Evolutionary conservation across 495 filamentous ascomycete species (phyloP).

Genomic region (Trichocladium antarcticum): DNA sequence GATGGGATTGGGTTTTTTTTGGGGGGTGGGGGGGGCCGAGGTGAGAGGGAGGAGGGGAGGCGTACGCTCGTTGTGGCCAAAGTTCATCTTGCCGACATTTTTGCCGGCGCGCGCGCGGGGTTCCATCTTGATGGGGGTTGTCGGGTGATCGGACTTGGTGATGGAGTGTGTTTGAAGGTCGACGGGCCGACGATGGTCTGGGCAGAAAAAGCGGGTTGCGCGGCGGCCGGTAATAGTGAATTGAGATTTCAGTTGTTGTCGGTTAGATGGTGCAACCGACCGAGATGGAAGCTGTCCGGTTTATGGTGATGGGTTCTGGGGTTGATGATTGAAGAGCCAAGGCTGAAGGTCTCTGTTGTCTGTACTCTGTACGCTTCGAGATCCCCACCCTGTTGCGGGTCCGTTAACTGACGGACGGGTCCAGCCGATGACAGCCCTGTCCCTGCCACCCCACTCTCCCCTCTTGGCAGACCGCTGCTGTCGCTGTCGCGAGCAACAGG

Average conservation of each 20-base stretch:
- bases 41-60: slow-evolving; percentile 6
- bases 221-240: background rate
- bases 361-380: background rate
- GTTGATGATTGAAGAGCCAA: background rate
- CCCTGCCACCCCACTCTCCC: background rate
- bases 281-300: too few species aligned
- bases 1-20: background rate
- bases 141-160: background rate
- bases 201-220: too few species aligned
- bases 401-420: background rate
- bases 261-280: background rate
- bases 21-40: background rate
- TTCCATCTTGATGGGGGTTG: slow-evolving; percentile 45
- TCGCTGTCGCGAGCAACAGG: background rate
- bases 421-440: background rate
- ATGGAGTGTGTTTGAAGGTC: background rate
- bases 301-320: background rate
- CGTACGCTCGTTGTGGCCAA: slow-evolving; percentile 63
- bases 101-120: slow-evolving; percentile 66
- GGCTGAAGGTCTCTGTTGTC: slow-evolving; percentile 3
- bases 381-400: background rate
- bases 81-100: slow-evolving; percentile 84
- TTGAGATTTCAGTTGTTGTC: background rate
- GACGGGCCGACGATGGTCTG: background rate
- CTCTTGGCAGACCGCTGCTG: background rate